phyloP scores from a whole-genome alignment of 2,329 filamentous ascomycete species.

The Claviceps monticola region DNA sequence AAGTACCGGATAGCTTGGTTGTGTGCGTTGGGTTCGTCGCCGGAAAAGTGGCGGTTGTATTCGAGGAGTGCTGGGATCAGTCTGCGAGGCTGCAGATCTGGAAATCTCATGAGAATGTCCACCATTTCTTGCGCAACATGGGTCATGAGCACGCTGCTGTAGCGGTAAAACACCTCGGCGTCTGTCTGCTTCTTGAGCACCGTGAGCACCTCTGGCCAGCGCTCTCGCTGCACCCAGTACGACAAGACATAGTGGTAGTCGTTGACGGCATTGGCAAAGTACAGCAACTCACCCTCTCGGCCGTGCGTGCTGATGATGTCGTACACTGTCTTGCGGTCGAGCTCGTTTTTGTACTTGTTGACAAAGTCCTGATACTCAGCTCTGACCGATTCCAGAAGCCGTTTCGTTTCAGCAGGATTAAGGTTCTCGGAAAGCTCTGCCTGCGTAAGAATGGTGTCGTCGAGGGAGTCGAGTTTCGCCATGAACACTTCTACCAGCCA shows the following conservation, averaged over 20 bases:
- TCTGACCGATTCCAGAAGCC: slow-evolving; percentile 56
- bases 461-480: slow-evolving; percentile 87
- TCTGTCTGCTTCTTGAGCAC: slow-evolving; percentile 91
- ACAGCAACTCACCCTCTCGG: slow-evolving; percentile 80
- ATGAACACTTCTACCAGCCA: slow-evolving; percentile 97
- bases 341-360: slow-evolving; percentile 67
- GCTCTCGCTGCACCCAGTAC: slow-evolving; percentile 94
- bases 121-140: slow-evolving; percentile 74
- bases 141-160: slow-evolving; percentile 92
- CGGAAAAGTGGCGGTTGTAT: slow-evolving; percentile 69
- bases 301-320: slow-evolving; percentile 94
- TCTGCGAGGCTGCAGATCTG: slow-evolving; percentile 69
- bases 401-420: slow-evolving; percentile 55
- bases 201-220: slow-evolving; percentile 74
- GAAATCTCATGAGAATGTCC: slow-evolving; percentile 90
- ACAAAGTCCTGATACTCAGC: slow-evolving; percentile 84
- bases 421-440: slow-evolving; percentile 64
- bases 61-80: slow-evolving; percentile 88
- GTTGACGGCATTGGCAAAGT: slow-evolving; percentile 75
- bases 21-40: slow-evolving; percentile 45
- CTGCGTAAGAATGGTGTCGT: slow-evolving; percentile 85
- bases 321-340: slow-evolving; percentile 86
- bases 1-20: slow-evolving; percentile 94
- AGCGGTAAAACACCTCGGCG: slow-evolving; percentile 87
- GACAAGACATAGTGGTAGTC: slow-evolving; percentile 91